phyloP scores from a whole-genome alignment of 1,139 yeast genomes.

The Pichiaceae sp. region DNA sequence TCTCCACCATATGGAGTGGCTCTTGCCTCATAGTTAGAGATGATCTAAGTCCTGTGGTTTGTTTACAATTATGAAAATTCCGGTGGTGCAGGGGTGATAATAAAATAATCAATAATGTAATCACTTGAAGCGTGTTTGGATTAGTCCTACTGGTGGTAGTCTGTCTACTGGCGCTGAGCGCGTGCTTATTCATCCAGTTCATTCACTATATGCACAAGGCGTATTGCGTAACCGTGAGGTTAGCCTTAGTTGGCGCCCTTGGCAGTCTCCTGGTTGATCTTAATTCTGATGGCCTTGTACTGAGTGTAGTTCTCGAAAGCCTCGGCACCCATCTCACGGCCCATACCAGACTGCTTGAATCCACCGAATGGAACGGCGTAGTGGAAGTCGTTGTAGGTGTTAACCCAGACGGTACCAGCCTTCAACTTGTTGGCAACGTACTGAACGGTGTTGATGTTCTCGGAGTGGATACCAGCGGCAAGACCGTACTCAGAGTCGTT shows the following conservation, averaged over 20 bases:
- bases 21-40: neutral
- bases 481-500: constrained; percentile 73
- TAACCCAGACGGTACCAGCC: constrained; percentile 82
- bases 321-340: constrained; percentile 86
- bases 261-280: constrained; percentile 9
- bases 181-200: too few species aligned
- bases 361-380: constrained; percentile 77
- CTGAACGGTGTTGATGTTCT: constrained; percentile 47
- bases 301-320: constrained; percentile 81
- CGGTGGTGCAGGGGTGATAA: neutral
- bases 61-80: neutral
- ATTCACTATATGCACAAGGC: neutral
- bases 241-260: neutral
- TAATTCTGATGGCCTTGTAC: constrained; percentile 62
- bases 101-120: too few species aligned
- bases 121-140: too few species aligned
- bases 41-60: neutral
- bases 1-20: constrained; percentile 5
- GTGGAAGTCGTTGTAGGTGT: constrained; percentile 79
- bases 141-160: too few species aligned
- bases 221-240: too few species aligned
- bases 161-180: too few species aligned
- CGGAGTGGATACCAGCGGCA: constrained; percentile 81
- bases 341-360: constrained; percentile 79
- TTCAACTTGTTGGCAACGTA: constrained; percentile 58